These are phyloP conservation scores for Metschnikowia proteae DNA, from an alignment of 805 yeast species.

Conservation along the genomic window DNA sequence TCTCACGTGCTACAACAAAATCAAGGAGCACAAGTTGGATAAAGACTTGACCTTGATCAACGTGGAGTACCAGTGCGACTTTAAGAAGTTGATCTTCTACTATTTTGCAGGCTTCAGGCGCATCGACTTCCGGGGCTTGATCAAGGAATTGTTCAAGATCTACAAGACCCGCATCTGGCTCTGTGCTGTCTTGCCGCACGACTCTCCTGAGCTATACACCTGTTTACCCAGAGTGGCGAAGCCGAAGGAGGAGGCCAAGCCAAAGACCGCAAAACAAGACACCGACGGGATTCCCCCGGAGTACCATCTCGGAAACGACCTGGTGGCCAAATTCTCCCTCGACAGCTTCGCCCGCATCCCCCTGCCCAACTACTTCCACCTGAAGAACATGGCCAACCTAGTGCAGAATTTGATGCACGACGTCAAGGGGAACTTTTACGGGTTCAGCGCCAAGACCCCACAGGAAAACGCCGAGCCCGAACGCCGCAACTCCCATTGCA, in stretches of 20 bases:
- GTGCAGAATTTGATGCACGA: constrained; percentile 44
- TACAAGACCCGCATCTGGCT: constrained; percentile 47
- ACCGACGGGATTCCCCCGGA: constrained; percentile 31
- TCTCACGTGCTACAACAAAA: constrained; percentile 53
- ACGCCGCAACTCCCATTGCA: constrained; percentile 12
- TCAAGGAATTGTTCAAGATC: constrained; percentile 43
- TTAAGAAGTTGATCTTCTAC: constrained; percentile 43
- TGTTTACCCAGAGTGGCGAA: constrained; percentile 8
- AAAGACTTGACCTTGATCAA: constrained; percentile 41
- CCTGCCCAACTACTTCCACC: constrained; percentile 49
- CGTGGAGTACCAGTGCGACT: constrained; percentile 45
- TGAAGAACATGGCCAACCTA: constrained; percentile 45
- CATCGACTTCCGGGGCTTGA: constrained; percentile 42
- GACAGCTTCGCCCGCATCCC: constrained; percentile 41
- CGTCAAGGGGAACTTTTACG: constrained; percentile 39
- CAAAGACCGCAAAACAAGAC: neutral
- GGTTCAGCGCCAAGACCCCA: constrained; percentile 25
- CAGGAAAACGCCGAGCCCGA: neutral
- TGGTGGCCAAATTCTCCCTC: constrained; percentile 40
- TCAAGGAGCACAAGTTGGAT: constrained; percentile 46
- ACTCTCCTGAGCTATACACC: constrained; percentile 31
- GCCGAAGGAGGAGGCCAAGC: neutral
- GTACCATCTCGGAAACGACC: constrained; percentile 38
- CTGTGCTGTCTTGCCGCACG: constrained; percentile 44
- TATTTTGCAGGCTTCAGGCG: constrained; percentile 45